phyloP scores from a whole-genome alignment of 2,329 filamentous ascomycete species.

The Metarhizium album region DNA sequence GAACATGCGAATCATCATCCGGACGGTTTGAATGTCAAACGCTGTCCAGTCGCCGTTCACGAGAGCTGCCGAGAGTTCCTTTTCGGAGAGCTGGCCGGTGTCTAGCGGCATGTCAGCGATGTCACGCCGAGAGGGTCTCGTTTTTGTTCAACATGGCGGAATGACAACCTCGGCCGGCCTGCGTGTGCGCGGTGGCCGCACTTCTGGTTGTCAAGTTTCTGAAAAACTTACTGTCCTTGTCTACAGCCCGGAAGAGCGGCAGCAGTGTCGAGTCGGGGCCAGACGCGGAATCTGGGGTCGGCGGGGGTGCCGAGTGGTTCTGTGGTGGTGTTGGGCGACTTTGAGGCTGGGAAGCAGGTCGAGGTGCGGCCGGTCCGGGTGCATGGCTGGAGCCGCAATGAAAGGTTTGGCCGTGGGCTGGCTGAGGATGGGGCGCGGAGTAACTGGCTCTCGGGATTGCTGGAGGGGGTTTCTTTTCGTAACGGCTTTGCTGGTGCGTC shows the following conservation, averaged over 20 bases:
- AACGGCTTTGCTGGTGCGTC: conserved; percentile 23
- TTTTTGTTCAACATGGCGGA: too few relatives aligned
- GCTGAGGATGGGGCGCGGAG: conserved; percentile 2
- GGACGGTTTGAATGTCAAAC: conserved; percentile 87
- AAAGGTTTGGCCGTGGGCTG: conserved; percentile 1
- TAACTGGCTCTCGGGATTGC: conserved; percentile 9
- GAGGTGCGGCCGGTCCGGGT: conserved; percentile 14
- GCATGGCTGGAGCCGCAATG: neutral
- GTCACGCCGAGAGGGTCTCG: neutral
- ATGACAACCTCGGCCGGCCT: too few relatives aligned
- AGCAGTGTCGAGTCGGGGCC: conserved; percentile 63
- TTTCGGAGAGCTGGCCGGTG: conserved; percentile 73
- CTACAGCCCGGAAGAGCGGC: conserved; percentile 81
- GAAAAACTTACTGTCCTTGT: conserved; percentile 61
- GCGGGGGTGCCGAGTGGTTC: conserved; percentile 53
- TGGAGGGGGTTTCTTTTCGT: conserved; percentile 38
- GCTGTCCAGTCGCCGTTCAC: conserved; percentile 95
- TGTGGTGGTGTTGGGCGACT: conserved; percentile 29
- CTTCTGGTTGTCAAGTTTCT: too few relatives aligned
- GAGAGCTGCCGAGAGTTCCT: conserved; percentile 77
- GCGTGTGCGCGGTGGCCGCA: too few relatives aligned
- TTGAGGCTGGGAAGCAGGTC: conserved; percentile 19
- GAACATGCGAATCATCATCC: conserved; percentile 99
- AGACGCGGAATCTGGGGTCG: conserved; percentile 38
- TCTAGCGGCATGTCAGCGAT: conserved; percentile 29